phyloP scores from a whole-genome alignment of 2,329 filamentous ascomycete species.

The Pseudogymnoascus sp. region DNA sequence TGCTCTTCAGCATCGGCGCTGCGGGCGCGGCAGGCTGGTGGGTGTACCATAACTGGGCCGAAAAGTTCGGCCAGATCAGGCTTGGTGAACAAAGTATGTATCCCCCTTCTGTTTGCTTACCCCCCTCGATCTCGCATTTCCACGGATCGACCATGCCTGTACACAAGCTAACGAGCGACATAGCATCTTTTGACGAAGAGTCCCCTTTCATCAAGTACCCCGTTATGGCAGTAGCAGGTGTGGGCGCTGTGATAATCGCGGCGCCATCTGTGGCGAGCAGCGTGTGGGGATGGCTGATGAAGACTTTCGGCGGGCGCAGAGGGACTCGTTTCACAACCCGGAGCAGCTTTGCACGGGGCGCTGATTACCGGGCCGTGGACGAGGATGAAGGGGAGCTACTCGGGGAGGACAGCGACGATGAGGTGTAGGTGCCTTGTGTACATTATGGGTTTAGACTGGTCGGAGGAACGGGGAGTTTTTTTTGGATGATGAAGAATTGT shows the following conservation, averaged over 20 bases:
- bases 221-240: conserved; percentile 61
- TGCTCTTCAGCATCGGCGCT: conserved; percentile 63
- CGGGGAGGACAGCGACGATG: conserved; percentile 89
- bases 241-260: conserved; percentile 50
- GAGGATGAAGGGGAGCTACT: conserved; percentile 91
- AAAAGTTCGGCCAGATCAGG: conserved; percentile 86
- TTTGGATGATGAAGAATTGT: not conserved
- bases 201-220: conserved; percentile 75
- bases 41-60: conserved; percentile 75
- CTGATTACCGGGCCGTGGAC: conserved; percentile 83
- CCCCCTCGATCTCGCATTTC: not conserved
- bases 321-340: conserved; percentile 68
- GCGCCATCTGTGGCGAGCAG: conserved; percentile 65
- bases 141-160: not conserved
- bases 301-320: conserved; percentile 42
- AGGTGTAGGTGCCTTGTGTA: conserved; percentile 43
- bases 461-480: not conserved
- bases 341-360: conserved; percentile 78
- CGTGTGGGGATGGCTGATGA: conserved; percentile 59
- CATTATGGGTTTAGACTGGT: conserved; percentile 5
- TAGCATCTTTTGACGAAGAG: conserved; percentile 54
- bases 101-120: not conserved
- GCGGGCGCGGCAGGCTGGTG: conserved; percentile 74
- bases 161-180: conserved; percentile 16
- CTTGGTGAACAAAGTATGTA: conserved; percentile 60